These are phyloP conservation scores for Chytridiales sp. DNA, from an alignment of 371 early-diverging fungal genomes.

Conservation along the genomic window DNA sequence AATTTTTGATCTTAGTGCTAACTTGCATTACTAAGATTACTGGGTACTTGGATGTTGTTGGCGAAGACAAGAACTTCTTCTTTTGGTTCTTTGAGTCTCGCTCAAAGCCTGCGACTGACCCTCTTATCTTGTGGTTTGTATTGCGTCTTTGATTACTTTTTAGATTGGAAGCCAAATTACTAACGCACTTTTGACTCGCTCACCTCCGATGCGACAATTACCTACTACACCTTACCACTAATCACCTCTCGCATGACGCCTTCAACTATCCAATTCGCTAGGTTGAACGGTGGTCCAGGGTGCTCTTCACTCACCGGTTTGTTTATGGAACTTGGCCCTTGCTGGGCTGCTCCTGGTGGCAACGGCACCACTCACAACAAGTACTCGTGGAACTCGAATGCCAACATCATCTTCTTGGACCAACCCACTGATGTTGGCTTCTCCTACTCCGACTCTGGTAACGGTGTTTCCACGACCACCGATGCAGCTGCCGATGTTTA, in stretches of 20 bases:
- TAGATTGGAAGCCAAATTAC: constrained; percentile 76
- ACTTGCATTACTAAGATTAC: constrained; percentile 51
- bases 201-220: too few relatives aligned
- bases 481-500: constrained; percentile 64
- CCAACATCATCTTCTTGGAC: constrained; percentile 78
- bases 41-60: constrained; percentile 77
- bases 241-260: too few relatives aligned
- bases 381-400: constrained; percentile 73
- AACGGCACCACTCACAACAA: constrained; percentile 52
- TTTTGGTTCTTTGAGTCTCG: constrained; percentile 73
- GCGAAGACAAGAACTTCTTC: constrained; percentile 52
- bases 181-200: too few relatives aligned
- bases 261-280: too few relatives aligned
- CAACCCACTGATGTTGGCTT: constrained; percentile 75
- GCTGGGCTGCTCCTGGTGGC: constrained; percentile 58
- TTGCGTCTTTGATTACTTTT: neutral
- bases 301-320: constrained; percentile 76
- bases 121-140: constrained; percentile 68
- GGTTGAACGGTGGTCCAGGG: constrained; percentile 83
- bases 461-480: constrained; percentile 63
- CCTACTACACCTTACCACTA: too few relatives aligned
- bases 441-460: constrained; percentile 59
- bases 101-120: constrained; percentile 61
- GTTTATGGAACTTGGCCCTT: constrained; percentile 71
- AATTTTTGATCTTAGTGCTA: neutral